Evolutionary conservation across 495 filamentous ascomycete genomes (phyloP), one percentile per base, ranked within the genome.

Genomic region (Neurospora sp.): DNA sequence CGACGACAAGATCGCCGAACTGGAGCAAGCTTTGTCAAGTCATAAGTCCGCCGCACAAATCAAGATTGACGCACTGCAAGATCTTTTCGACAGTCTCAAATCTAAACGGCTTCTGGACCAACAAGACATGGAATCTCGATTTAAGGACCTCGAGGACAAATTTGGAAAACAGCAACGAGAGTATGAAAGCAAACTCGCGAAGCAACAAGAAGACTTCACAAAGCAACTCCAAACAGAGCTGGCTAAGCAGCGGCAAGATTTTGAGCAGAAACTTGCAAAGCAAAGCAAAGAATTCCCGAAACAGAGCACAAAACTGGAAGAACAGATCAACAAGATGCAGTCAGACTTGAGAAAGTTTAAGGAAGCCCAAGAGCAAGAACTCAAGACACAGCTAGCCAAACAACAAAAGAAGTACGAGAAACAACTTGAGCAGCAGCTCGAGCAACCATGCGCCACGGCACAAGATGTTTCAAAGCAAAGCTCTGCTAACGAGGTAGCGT

Each of bases 151-250:
- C 43, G 71, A 72, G 43, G 40, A 34, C 7, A 72, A 28, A 37
- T 37, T 72, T 24, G 40, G 15, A 19, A 34, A 38, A 69, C 34
- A 31, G 19, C 15, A 38, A 36, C 31, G 42, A 24, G 43, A 34
- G 36, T 7, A 37, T 34, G 43, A 70, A 21, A 28, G 0, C 31
- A 71, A 10, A 59, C 28, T 37, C 1, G 71, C 45, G 3, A 38
- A 40, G 37, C 74, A 70, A 7, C 36, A 39, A 34, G 13, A 62
- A 36, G 17, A 42, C 5, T 70, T 31, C 10, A n/a, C 21, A 69
- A 62, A 34, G 37, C 71, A 71, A 31, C 37, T 75, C 34, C 45
- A 77, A 70, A 40, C 54, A 2, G 48, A 71, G 17, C 19, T 75
- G 36, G 15, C 71, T 9, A 24, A 43, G 31, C 75, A 76, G 71